These are phyloP conservation scores for Pichia deserticola DNA, from an alignment of 805 yeast species.

Conservation along the genomic window DNA sequence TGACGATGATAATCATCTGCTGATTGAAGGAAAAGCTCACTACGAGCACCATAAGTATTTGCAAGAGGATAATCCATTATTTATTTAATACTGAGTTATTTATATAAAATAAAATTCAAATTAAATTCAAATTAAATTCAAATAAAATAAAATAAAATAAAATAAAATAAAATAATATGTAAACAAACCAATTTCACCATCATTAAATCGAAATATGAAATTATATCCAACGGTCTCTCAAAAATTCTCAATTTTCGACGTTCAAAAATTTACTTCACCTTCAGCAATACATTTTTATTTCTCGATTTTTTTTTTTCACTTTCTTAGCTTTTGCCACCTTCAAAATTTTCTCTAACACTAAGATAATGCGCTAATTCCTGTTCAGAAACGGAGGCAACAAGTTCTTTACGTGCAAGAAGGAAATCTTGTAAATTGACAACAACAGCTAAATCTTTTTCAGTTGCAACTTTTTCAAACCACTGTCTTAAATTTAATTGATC, in stretches of 20 bases:
- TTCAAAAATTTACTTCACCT: too few relatives aligned
- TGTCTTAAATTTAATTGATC: slow-evolving; percentile 58
- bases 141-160: too few relatives aligned
- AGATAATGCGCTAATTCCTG: slow-evolving; percentile 82
- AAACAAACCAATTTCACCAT: too few relatives aligned
- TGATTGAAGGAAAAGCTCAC: slow-evolving; percentile 54
- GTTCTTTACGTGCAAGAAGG: slow-evolving; percentile 59
- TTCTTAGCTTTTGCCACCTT: slow-evolving; percentile 44
- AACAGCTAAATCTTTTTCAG: slow-evolving; percentile 58
- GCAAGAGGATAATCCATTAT: slow-evolving; percentile 42
- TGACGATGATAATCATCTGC: slow-evolving; percentile 65
- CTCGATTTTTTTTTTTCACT: neutral
- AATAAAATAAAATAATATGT: too few relatives aligned
- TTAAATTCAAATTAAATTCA: too few relatives aligned
- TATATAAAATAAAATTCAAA: too few relatives aligned
- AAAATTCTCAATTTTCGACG: too few relatives aligned
- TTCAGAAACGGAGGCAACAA: slow-evolving; percentile 79
- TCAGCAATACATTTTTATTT: neutral
- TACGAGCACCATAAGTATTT: slow-evolving; percentile 47
- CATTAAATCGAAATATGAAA: too few relatives aligned
- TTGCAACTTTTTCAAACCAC: slow-evolving; percentile 86
- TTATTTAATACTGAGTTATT: neutral
- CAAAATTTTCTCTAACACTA: slow-evolving; percentile 72
- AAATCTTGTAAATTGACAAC: slow-evolving; percentile 68
- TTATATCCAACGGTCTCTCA: too few relatives aligned